A percentile compares a stretch with the other conserved stretches of the same genome.
Conservation (phyloP, 306 rosid genomes). For the Quercus ilex region DNA sequence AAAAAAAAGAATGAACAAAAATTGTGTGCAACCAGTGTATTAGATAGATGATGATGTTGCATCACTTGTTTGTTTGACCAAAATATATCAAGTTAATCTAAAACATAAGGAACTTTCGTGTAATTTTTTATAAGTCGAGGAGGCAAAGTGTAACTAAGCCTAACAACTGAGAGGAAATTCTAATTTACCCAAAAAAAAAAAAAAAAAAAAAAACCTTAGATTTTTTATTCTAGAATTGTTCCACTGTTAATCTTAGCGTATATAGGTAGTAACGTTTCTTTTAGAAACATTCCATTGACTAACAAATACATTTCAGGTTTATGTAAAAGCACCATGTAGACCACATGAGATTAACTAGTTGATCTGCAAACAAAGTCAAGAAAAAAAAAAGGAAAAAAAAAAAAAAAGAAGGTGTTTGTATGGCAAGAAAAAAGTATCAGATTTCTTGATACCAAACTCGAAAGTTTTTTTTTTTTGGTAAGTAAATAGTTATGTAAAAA, state of each 20-base stretch:
- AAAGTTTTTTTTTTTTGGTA: not conserved
- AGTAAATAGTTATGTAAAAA: too few species aligned
- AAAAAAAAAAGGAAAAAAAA: not conserved
- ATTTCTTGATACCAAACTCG: not conserved
- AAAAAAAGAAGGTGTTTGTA: not conserved
- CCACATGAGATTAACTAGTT: not conserved
- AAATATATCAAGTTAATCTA: not conserved
- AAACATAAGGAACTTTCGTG: not conserved
- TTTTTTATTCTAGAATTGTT: not conserved
- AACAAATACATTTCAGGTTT: not conserved
- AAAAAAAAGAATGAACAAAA: not conserved
- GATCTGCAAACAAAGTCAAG: not conserved
- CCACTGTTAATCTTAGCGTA: not conserved
- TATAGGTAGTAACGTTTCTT: not conserved
- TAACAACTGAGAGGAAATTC: not conserved
- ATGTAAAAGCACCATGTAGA: too few species aligned
- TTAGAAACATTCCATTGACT: not conserved
- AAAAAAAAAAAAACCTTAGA: not conserved
- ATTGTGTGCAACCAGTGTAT: not conserved
- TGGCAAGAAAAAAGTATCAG: not conserved
- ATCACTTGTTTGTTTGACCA: not conserved
- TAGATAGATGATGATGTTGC: not conserved
- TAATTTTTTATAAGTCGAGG: not conserved
- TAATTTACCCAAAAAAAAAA: not conserved
- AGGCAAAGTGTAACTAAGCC: not conserved